These are phyloP conservation scores for Cyberlindnera lachancei DNA, from an alignment of 805 yeast species.

Conservation along the genomic window DNA sequence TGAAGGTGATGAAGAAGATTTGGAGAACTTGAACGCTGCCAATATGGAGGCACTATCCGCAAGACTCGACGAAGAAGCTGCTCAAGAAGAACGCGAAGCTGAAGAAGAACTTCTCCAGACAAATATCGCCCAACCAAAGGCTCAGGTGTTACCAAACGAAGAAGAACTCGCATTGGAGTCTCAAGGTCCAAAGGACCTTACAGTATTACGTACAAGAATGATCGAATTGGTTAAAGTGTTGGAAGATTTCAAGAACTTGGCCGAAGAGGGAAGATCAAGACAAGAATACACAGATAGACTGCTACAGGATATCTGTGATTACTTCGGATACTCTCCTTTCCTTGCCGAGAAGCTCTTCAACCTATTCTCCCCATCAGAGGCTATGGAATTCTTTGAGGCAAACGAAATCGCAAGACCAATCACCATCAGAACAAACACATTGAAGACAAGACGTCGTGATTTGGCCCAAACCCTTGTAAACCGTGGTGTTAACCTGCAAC, in stretches of 20 bases:
- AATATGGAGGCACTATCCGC: slow-evolving; percentile 77
- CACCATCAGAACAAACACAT: slow-evolving; percentile 95
- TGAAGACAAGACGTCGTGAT: slow-evolving; percentile 91
- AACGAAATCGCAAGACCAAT: slow-evolving; percentile 95
- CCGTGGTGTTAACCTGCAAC: slow-evolving; percentile 95
- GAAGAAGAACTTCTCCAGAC: slow-evolving; percentile 55
- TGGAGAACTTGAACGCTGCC: slow-evolving; percentile 69
- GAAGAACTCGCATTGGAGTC: slow-evolving; percentile 48
- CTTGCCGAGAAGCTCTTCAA: slow-evolving; percentile 92
- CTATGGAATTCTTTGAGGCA: slow-evolving; percentile 97
- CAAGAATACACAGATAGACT: slow-evolving; percentile 74
- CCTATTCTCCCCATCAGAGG: slow-evolving; percentile 89
- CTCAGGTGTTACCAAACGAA: slow-evolving; percentile 64
- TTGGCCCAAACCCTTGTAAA: slow-evolving; percentile 91
- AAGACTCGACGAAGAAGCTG: slow-evolving; percentile 53
- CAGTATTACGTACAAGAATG: slow-evolving; percentile 85
- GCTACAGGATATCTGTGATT: slow-evolving; percentile 78
- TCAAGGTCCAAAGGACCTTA: slow-evolving; percentile 62
- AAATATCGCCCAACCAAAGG: slow-evolving; percentile 59
- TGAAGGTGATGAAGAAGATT: slow-evolving; percentile 46
- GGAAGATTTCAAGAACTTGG: slow-evolving; percentile 76
- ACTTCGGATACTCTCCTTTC: slow-evolving; percentile 88
- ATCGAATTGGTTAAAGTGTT: slow-evolving; percentile 90
- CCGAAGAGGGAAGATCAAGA: slow-evolving; percentile 84
- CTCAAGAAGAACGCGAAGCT: slow-evolving; percentile 54